Base-by-base conservation (phyloP, 2,329 filamentous ascomycete genomes). In the Cercospora berteroae region DNA sequence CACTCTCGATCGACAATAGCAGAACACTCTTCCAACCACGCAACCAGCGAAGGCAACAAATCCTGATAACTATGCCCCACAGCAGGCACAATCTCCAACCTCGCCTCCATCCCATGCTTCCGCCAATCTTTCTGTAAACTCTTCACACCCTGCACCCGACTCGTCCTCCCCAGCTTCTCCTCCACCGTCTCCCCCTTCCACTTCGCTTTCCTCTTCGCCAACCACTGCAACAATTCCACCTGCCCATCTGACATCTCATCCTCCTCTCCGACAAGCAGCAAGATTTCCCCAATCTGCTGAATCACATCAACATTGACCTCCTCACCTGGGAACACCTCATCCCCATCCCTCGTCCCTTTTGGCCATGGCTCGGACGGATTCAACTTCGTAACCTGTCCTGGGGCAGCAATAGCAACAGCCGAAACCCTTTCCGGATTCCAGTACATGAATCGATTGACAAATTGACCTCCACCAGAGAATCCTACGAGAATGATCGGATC, bases 391-490 rank as follows among this genome's bases (percentile, higher is more conserved):
- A 56, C 33, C n/a, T 60, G 62, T 13, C 66, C 69, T 9, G 63
- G 60, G 10, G 67, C 55, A 29, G 67, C 69, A 33, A 70, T 48
- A 2, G 55, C 58, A 16, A 67, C 58, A 42, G 66, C 67, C 3
- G 59, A 55, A 20, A 70, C 27, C 4, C 68, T 16, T 25, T 68
- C 66, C 8, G 67, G 63, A 33, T 63, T 63, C 4, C 67, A 13
- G 33, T 70, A 70, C 25, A 60, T 56, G 50, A 70, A 70, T 3
- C 68, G 36, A 63, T 69, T 56, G 10, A 60, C 61, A 31, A 70
- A 70, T 48, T 69, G 69, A 7, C 63, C 69, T 9, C 66, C 69
- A 5, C 69, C 69, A 4, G 56, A 67, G 23, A 67, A 69, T 2
- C 69, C 69, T 27, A 65, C 39, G 9, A 70, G 48, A 8, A 63